Evolutionary conservation across 768 basidiomycete genomes (phyloP), one percentile per base, ranked within the genome.

Genomic region (Podaxis sp.): DNA sequence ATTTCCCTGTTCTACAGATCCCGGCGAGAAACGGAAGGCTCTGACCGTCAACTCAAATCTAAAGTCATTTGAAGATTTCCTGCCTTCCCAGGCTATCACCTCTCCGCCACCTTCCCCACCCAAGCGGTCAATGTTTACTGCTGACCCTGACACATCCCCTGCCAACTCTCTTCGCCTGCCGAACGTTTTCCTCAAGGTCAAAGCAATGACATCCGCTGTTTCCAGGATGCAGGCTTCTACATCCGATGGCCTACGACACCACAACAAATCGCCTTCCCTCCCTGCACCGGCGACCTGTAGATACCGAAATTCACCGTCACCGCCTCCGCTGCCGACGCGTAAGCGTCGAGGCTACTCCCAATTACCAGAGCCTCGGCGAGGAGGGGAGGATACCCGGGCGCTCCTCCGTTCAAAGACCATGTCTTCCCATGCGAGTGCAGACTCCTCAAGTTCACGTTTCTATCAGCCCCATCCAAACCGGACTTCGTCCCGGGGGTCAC

Each of bases 331-430:
- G 17, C 52, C 40, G 22, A 39, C 59, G 22, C 51, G 26, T 13
- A 19, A 6, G 42, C 48, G 26, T 24, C 40, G 52, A 44, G 52
- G 40, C 9, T 61, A 61, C 40, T 51, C 52, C 4, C 49, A 53
- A n/a, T 12, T 54, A n/a, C 57, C 44, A 8, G 57, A 58, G 9
- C 22, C 22, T 13, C 33, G 19, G 5, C 36, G n/a, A 42, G 52
- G 6, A 28, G 59, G 26, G 17, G 19, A 38, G 13, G 52, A 44
- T 22, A 61, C 17, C 44, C 17, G 44, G 30, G n/a, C 7, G 12
- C 52, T 61, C 13, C 40, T 61, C 52, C 59, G 52, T 22, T 61
- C 59, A 15, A 44, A 53, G 52, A 61, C 59, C 2, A 22, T 53
- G 8, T 39, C 24, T n/a, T 15, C 52, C 19, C 39, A 6, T 7